These are phyloP conservation scores for Coemansia sp. DNA, from an alignment of 192 early-diverging fungal species.

Conservation along the genomic window DNA sequence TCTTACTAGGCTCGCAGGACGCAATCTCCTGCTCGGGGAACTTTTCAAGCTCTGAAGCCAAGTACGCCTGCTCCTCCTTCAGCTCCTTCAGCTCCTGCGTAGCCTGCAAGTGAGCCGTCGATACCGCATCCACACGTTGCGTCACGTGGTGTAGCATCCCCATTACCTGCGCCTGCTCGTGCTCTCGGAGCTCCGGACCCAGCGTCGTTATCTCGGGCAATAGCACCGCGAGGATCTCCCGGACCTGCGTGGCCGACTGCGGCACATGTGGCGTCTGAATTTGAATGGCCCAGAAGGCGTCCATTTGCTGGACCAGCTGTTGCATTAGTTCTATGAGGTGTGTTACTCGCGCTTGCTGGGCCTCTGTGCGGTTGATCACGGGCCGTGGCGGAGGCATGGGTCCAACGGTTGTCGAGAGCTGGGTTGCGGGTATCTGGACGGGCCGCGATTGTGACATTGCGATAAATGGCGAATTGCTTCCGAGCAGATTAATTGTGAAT, in stretches of 20 bases:
- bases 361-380: background rate
- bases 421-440: background rate
- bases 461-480: background rate
- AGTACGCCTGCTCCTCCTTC: background rate
- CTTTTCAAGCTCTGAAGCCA: background rate
- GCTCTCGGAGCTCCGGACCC: background rate
- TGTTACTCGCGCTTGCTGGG: slow-evolving; percentile 1
- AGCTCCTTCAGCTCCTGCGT: background rate
- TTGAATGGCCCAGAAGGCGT: background rate
- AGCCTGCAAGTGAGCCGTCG: background rate
- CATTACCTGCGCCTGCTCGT: background rate
- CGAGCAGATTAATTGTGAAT: background rate
- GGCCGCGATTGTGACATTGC: background rate
- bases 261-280: background rate
- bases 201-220: background rate
- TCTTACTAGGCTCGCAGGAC: background rate
- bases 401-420: background rate
- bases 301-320: background rate
- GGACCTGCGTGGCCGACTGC: background rate
- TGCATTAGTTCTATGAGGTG: background rate
- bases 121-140: background rate
- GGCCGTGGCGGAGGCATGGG: slow-evolving; percentile 1
- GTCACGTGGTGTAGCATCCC: slow-evolving; percentile 1
- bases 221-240: background rate
- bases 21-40: background rate